Base-by-base conservation (phyloP, 2,329 filamentous ascomycete species). In the Exophiala spinifera region DNA sequence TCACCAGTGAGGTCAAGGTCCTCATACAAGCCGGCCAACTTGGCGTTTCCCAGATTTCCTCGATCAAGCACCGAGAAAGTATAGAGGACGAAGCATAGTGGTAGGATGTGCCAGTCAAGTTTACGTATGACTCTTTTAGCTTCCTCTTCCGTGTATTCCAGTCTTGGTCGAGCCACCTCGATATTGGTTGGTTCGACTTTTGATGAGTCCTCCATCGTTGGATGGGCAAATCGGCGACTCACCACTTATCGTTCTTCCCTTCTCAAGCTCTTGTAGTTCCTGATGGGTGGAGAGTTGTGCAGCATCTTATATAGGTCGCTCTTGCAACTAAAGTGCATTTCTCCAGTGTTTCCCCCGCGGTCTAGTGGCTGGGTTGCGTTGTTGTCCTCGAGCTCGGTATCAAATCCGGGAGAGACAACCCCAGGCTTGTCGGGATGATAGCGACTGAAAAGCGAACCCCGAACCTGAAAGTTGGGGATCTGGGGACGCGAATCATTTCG, bases 11-110 rank as follows among this genome's bases (percentile, higher is more conserved):
- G 67, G 7, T 73, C 49, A 14, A 83, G 70, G 23, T 78, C 76
- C 43, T 74, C 65, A 45, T 69, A 55, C 76, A 81, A 79, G 39
- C 78, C 79, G 1, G 78, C 77, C 40, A 79, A 77, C 57, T 72
- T 71, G 1, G 79, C 79, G 71, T 81, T 81, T 50, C 77, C 76
- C 15, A 42, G 39, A n/a, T 42, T 42, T 8, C 39, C 39, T 21
- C 39, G 17, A 21, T 42, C 39, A n/a, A 79, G 65, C 53, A 76
- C 75, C 3, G 46, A 49, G 14, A 54, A 40, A n/a, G 40, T 49
- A 39, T 54, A 54, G 8, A 54, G 51, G 15, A 54, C 4, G n/a
- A 54, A 49, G 23, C 42, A 23, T 33, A 54, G 19, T 5, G 51
- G 57, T 39, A 60, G 40, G 10, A 61, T 31, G 44, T 53, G 51